These are phyloP conservation scores for Gossypium schwendimanii DNA, from an alignment of 441 rosid genomes.

Conservation along the genomic window DNA sequence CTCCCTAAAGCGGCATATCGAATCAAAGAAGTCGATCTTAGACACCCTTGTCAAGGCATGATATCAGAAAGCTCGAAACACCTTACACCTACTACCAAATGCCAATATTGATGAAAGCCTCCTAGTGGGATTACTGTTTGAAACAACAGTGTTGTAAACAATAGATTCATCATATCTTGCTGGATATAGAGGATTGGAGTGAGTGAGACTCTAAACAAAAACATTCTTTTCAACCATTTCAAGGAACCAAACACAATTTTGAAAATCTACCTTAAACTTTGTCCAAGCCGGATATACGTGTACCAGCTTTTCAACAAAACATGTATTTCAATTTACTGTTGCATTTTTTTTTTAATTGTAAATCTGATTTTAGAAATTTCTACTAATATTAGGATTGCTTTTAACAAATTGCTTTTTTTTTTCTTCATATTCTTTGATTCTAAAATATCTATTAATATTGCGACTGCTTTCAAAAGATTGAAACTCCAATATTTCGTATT, in stretches of 20 bases:
- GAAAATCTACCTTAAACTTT: neutral
- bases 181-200: slow-evolving; percentile 3
- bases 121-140: no score
- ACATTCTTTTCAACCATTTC: neutral
- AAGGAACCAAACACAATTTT: neutral
- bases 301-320: neutral
- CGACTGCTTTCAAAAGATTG: no score
- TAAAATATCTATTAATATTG: no score
- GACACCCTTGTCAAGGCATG: neutral
- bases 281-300: neutral
- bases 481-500: no score
- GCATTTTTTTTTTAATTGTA: no score
- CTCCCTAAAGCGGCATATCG: slow-evolving; percentile 26
- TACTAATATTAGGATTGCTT: no score
- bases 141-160: neutral
- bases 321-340: no score
- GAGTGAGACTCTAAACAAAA: neutral
- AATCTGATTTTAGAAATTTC: no score
- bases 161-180: neutral
- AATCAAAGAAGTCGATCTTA: slow-evolving; percentile 14
- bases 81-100: neutral
- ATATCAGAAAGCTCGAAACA: neutral
- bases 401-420: no score
- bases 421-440: no score
- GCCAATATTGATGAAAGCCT: neutral